A percentile compares a stretch with the other conserved stretches of the same genome.
Conservation (phyloP, 1,284 basidiomycete genomes). For the Wallemia ichthyophaga region DNA sequence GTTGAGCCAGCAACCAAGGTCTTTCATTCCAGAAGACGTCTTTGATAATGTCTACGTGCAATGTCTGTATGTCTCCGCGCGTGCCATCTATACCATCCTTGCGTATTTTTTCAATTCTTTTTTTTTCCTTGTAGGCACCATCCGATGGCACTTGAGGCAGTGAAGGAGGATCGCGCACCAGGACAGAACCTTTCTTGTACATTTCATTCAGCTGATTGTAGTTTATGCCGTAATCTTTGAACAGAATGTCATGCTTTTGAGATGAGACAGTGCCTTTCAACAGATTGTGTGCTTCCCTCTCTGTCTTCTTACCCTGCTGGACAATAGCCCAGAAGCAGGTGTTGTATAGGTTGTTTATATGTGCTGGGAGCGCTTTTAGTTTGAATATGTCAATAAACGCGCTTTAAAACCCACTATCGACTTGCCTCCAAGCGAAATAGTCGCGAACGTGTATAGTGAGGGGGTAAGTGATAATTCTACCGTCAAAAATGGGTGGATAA, state of each 20-base stretch:
- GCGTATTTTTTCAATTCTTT: slow-evolving; percentile 17
- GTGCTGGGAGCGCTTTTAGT: slow-evolving; percentile 26
- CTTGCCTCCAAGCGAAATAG: slow-evolving; percentile 87
- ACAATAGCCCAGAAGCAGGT: slow-evolving; percentile 86
- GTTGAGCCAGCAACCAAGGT: slow-evolving; percentile 15
- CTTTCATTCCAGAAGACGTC: slow-evolving; percentile 41
- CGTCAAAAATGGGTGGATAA: slow-evolving; percentile 77
- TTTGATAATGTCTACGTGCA: slow-evolving; percentile 54
- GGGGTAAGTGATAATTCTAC: slow-evolving; percentile 62
- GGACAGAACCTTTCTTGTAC: slow-evolving; percentile 57
- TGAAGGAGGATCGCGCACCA: slow-evolving; percentile 26
- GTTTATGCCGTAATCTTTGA: slow-evolving; percentile 49
- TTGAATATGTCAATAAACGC: not conserved
- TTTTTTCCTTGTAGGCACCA: slow-evolving; percentile 9
- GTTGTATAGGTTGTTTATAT: slow-evolving; percentile 95
- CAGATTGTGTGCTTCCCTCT: slow-evolving; percentile 46
- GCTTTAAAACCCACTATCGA: slow-evolving; percentile 38
- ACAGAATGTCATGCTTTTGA: slow-evolving; percentile 74
- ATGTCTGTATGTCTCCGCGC: slow-evolving; percentile 22
- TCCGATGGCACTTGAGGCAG: not conserved
- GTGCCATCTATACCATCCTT: slow-evolving; percentile 13
- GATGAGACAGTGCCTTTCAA: slow-evolving; percentile 52
- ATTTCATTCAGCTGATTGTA: slow-evolving; percentile 48
- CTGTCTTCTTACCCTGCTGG: slow-evolving; percentile 38
- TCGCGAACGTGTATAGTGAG: slow-evolving; percentile 39